Base-by-base conservation (phyloP, 257 asterid species). In the Forsythia suspensa region DNA sequence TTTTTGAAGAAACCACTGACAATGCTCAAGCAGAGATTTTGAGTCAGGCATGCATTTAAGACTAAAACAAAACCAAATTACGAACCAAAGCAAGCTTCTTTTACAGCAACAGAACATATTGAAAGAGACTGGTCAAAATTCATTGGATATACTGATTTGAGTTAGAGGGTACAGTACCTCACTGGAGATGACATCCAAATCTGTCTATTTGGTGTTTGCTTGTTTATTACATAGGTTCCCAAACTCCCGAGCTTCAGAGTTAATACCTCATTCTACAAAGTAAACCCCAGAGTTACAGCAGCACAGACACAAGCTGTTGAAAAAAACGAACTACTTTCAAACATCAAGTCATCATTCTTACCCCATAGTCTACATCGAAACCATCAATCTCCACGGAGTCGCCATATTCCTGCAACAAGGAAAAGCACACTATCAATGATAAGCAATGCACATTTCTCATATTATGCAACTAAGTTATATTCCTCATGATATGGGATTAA, bases 101-200 rank as follows among this genome's bases (percentile, higher is more conserved):
- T 12, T 2, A 24, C 24, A 24, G 24, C 70, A 61, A 72, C 65
- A 69, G 38, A 43, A 37, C 69, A 70, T 36, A 75, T 20, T 36
- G 43, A 24, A 74, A 15, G 6, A 41, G 4, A 48, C 3, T 4
- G 20, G n/a, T 4, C 55, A 61, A 39, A 7, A 59, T 59, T 37
- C 40, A 21, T 44, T 24, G 8, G 61, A 15, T 18, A 59, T 24
- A 36, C 21, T 41, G 71, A 44, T 76, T 29, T 13, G 34, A 78
- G 52, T 65, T 65, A 63, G 40, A 72, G 74, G 71, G 52, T 73
- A 42, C 7, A 11, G 46, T 91, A 95, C 98, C 99, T 92, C 84
- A 93, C 91, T 13, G 99, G 99, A 39, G 98, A 95, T 79, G 99
- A 95, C 95, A 95, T 87, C 98, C 99, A 95, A 76, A 95, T 93